Evolutionary conservation across 192 early-diverging fungal genomes (phyloP).

Genomic region (Phycomyces blakesleeanus): DNA sequence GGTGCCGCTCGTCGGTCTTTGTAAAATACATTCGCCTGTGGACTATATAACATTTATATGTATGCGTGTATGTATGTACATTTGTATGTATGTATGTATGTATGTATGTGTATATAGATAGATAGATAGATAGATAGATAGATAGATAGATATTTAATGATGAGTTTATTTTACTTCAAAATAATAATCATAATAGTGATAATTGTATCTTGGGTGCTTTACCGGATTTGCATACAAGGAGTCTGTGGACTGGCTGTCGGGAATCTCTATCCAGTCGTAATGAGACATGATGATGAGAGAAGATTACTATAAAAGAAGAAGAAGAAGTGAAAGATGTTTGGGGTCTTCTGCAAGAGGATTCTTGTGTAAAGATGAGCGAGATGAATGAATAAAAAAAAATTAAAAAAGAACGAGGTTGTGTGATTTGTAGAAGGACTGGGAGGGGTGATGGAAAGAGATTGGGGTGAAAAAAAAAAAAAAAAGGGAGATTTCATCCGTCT

Average conservation of each 20-base stretch:
- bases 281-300: slow-evolving; percentile 14
- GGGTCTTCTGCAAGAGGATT: background rate
- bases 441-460: background rate
- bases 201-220: slow-evolving; percentile 13
- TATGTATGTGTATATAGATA: too few relatives aligned
- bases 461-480: background rate
- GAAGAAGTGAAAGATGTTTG: too few relatives aligned
- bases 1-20: slow-evolving; percentile 53
- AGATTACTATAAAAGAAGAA: too few relatives aligned
- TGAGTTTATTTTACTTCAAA: too few relatives aligned
- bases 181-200: background rate
- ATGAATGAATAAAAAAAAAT: slow-evolving; percentile 3
- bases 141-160: background rate
- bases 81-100: too few relatives aligned
- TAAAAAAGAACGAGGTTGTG: too few relatives aligned
- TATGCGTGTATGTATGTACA: too few relatives aligned
- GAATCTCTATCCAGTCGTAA: slow-evolving; percentile 65
- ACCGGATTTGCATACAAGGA: slow-evolving; percentile 70
- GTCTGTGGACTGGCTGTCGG: slow-evolving; percentile 58
- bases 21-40: slow-evolving; percentile 80
- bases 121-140: slow-evolving; percentile 8
- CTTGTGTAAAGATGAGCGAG: slow-evolving; percentile 6
- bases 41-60: slow-evolving; percentile 53
- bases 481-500: too few relatives aligned
- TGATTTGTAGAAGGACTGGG: too few relatives aligned